Evolutionary conservation across 2,329 filamentous ascomycete species (phyloP).

Genomic region (Alternaria infectoria): DNA sequence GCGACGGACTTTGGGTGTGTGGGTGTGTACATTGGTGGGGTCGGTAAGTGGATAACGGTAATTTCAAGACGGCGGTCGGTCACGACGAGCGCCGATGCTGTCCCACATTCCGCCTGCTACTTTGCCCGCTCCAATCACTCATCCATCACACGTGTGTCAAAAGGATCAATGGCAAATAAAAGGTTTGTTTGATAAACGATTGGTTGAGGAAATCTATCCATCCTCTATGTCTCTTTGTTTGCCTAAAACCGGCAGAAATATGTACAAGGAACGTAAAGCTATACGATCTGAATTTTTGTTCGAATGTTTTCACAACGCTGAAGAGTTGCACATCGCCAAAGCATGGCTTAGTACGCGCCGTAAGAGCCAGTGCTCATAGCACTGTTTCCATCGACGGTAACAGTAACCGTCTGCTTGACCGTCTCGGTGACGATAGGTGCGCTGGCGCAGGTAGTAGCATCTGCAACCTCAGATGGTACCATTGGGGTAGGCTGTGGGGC

Average conservation of each 20-base stretch:
- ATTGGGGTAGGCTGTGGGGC: neutral
- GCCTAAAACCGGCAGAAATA: neutral
- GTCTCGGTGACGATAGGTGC: slow-evolving; percentile 24
- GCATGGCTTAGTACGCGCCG: slow-evolving; percentile 3
- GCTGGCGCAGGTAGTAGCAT: slow-evolving; percentile 15
- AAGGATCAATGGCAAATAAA: neutral
- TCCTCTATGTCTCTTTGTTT: neutral
- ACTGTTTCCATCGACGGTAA: slow-evolving; percentile 24
- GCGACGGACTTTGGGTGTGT: neutral
- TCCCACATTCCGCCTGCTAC: neutral
- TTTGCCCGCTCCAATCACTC: neutral
- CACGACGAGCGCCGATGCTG: neutral
- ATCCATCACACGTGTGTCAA: neutral
- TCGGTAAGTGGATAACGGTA: neutral
- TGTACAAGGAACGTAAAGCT: slow-evolving; percentile 9
- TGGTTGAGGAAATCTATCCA: neutral
- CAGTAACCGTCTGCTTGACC: slow-evolving; percentile 32
- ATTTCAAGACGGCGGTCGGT: neutral
- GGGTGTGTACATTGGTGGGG: neutral
- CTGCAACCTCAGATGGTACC: slow-evolving; percentile 5
- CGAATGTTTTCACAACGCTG: neutral
- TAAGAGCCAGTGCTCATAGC: slow-evolving; percentile 4
- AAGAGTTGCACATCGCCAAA: neutral
- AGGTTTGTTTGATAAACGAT: neutral
- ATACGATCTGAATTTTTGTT: neutral